phyloP scores from a whole-genome alignment of 2,329 filamentous ascomycete genomes.

The Xylaria sp. region DNA sequence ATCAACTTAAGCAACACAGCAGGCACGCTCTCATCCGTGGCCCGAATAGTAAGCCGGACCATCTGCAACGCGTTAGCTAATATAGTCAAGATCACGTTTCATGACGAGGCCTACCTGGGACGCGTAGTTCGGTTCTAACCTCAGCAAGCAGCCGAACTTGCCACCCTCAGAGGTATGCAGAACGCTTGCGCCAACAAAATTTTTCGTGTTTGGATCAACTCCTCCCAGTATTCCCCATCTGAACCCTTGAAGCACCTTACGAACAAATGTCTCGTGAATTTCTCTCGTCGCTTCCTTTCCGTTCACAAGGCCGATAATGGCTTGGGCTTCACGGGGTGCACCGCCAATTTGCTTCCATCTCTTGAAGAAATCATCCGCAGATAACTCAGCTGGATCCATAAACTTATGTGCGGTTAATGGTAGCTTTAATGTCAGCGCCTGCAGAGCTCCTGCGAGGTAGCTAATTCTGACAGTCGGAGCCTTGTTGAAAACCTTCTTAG shows the following conservation, averaged over 20 bases:
- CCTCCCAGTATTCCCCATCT: slow-evolving; percentile 86
- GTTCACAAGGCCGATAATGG: slow-evolving; percentile 76
- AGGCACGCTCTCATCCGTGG: slow-evolving; percentile 91
- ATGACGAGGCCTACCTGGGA: slow-evolving; percentile 75
- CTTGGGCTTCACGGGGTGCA: slow-evolving; percentile 85
- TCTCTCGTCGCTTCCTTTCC: slow-evolving; percentile 67
- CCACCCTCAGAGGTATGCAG: slow-evolving; percentile 83
- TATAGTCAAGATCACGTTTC: neutral
- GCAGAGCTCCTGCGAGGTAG: slow-evolving; percentile 91
- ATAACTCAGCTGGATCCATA: slow-evolving; percentile 90
- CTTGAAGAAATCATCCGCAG: slow-evolving; percentile 96
- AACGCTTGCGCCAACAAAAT: slow-evolving; percentile 91
- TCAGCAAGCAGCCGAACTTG: slow-evolving; percentile 92
- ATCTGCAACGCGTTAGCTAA: slow-evolving; percentile 63
- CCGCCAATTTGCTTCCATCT: slow-evolving; percentile 98
- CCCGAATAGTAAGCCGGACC: slow-evolving; percentile 92
- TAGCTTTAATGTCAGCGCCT: slow-evolving; percentile 90
- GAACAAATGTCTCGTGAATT: slow-evolving; percentile 76
- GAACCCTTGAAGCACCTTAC: slow-evolving; percentile 81
- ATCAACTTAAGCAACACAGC: slow-evolving; percentile 83
- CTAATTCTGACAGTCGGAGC: slow-evolving; percentile 92
- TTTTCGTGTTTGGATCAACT: slow-evolving; percentile 92
- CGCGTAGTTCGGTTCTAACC: slow-evolving; percentile 92
- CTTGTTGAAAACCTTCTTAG: slow-evolving; percentile 81
- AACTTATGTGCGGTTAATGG: slow-evolving; percentile 93